Percentiles rank a stretch among this genome's conserved stretches.
Conservation (phyloP, 768 basidiomycete species). For the Trametes cingulata region DNA sequence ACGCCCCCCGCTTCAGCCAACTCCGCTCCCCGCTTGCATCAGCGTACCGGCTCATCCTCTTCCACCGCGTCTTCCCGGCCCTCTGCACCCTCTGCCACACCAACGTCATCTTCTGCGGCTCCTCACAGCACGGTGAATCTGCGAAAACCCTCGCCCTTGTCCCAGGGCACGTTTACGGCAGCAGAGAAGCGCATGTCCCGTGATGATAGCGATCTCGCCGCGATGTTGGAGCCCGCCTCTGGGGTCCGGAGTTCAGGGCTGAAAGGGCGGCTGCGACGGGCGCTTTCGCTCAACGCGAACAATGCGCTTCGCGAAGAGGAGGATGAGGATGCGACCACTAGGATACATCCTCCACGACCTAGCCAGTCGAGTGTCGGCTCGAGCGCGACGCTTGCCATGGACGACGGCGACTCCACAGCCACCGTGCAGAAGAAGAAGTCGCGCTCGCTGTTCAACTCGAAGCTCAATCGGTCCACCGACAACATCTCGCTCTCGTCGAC, state of each 20-base stretch:
- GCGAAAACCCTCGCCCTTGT: constrained; percentile 62
- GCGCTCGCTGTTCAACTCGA: constrained; percentile 83
- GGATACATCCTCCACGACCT: constrained; percentile 1
- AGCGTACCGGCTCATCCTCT: constrained; percentile 51
- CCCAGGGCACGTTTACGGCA: constrained; percentile 62
- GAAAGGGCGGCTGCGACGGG: constrained; percentile 75
- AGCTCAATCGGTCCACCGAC: constrained; percentile 85
- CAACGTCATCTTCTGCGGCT: constrained; percentile 33
- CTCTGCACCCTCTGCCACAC: constrained; percentile 36
- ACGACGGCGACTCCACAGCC: constrained; percentile 34
- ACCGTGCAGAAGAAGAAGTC: constrained; percentile 64
- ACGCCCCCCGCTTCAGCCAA: constrained; percentile 25
- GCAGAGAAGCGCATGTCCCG: constrained; percentile 76
- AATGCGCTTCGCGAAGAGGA: constrained; percentile 61
- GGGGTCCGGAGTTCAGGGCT: constrained; percentile 65
- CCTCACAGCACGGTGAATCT: constrained; percentile 33
- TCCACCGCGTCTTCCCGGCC: constrained; percentile 37
- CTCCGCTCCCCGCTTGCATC: constrained; percentile 41
- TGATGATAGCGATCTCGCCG: constrained; percentile 70
- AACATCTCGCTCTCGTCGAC: constrained; percentile 96
- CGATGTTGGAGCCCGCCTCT: constrained; percentile 46
- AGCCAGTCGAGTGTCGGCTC: constrained; percentile 31
- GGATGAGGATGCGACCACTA: constrained; percentile 37
- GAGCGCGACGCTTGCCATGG: constrained; percentile 32
- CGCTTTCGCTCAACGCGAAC: constrained; percentile 63